Base-by-base conservation (phyloP, 352 stramenopile genomes). In the Peronosclerospora sorghi region DNA sequence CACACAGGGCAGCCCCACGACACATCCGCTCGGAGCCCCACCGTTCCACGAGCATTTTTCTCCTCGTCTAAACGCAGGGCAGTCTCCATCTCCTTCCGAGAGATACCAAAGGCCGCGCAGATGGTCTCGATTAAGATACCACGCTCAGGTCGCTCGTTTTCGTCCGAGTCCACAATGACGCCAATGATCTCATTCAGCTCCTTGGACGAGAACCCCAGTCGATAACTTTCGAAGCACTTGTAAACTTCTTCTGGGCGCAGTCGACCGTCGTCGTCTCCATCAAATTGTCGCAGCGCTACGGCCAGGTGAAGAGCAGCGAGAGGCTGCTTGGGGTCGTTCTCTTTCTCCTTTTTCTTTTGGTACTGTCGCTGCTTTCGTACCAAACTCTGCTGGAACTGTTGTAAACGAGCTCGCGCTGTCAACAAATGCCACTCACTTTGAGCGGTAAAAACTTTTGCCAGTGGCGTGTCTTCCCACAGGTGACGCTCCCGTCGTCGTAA, bases 381-480 rank as follows among this genome's bases (percentile, higher is more conserved):
- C 6, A 93, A 59, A 45, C 73, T 84, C 41, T 84, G 70, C 45
- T 89, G 73, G 54, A 93, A 90, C 35, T 91, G 81, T 59, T 93
- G 75, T 57, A 93, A 56, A 17, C 80, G 77, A 24, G 81, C 79
- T 15, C 81, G 74, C 4, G 74, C 81, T 30, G 64, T 75, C 5
- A 94, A 59, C 52, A 91, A 59, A 43, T 99, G 95, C 71, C 97
- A 98, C 65, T 99, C 95, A 62, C 97, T 95, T 21, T 95, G 77
- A 21, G 85, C 88, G 17, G 91, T 97, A 34, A 99, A 99, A 1
- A 98, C 81, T 56, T 98, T 98, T 4, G 95, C 95, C 10, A 99
- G 66, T 6, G 95, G 87, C 14, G 94, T 97, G 41, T 96, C 93
- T 28, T 91, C 88, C 56, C 89, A 96, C 51, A 97, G 56, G 32